Base-by-base conservation (phyloP, 495 filamentous ascomycete genomes). In the Trichoderma virens region DNA sequence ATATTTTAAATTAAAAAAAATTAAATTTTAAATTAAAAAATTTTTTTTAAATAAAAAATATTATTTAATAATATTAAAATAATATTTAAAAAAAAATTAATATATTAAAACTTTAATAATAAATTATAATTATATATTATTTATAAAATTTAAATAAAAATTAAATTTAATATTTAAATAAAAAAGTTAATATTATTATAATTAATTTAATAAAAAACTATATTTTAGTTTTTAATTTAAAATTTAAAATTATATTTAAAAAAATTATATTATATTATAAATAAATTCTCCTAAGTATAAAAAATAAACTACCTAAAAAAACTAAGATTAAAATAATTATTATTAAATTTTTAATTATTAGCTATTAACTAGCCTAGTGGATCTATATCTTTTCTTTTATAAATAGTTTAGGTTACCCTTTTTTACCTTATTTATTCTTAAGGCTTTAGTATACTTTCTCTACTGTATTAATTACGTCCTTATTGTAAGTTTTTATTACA, bases 401-500 rank as follows among this genome's bases (percentile, higher is more conserved):
- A 5, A 45, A 35, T 35, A 45, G 16, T 45, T 45, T 45, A 45
- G 35, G 11, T 35, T 35, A 35, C 11, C 11, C 11, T 35, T 5
- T 35, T 61, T 47, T 67, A 61, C 38, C 5, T 63, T 47, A 30
- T 63, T n/a, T n/a, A n/a, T n/a, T n/a, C n/a, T n/a, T n/a, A n/a
- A n/a, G n/a, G n/a, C n/a, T n/a, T n/a, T n/a, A n/a, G n/a, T n/a
- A 16, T 68, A 45, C 45, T 59, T 51, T 34, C 67, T 66, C 62
- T 51, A 25, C 5, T 51, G 5, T 51, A 9, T 51, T 9, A 51
- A 51, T 25, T 51, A 25, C 25, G 3, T 51, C 23, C 11, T 51
- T 51, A 25, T 51, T 25, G 5, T 51, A 51, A 45, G 18, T 5
- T 45, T n/a, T 45, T 45, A 45, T 35, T 35, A 35, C 11, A 35